Conservation (phyloP, 2,329 filamentous ascomycete species). For the Tolypocladium tundrense region DNA sequence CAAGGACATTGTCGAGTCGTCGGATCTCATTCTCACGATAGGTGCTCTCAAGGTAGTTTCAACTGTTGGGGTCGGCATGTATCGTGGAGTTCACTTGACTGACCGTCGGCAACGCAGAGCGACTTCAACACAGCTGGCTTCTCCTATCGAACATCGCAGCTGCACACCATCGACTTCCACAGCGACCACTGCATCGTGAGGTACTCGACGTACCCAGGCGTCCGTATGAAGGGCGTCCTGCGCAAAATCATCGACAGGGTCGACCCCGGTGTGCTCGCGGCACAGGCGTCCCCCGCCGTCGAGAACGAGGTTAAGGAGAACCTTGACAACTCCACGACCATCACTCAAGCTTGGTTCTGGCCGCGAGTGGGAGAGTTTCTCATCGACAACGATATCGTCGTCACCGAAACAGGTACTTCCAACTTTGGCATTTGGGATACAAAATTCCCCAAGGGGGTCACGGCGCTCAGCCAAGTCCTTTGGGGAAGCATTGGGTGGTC, state of each 20-base stretch:
- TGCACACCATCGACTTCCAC: slow-evolving; percentile 75
- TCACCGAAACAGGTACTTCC: slow-evolving; percentile 80
- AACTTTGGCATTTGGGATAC: slow-evolving; percentile 87
- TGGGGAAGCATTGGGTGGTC: slow-evolving; percentile 59
- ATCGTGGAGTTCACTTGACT: neutral
- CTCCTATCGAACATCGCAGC: slow-evolving; percentile 65
- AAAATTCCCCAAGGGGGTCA: slow-evolving; percentile 67
- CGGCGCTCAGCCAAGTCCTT: slow-evolving; percentile 68
- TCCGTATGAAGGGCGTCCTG: slow-evolving; percentile 71
- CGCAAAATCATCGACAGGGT: slow-evolving; percentile 54
- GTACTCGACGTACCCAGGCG: slow-evolving; percentile 68
- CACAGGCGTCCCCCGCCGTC: slow-evolving; percentile 41
- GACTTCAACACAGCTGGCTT: slow-evolving; percentile 81
- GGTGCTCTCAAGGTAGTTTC: slow-evolving; percentile 46
- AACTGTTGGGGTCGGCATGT: neutral
- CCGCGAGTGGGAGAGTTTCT: slow-evolving; percentile 65
- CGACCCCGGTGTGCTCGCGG: slow-evolving; percentile 46
- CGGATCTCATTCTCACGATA: slow-evolving; percentile 62
- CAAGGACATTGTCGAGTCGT: slow-evolving; percentile 52
- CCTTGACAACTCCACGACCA: slow-evolving; percentile 29
- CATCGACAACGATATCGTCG: slow-evolving; percentile 60
- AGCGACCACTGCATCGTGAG: slow-evolving; percentile 62
- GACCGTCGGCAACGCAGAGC: slow-evolving; percentile 31
- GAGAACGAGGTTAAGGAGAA: slow-evolving; percentile 37
- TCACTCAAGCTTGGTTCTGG: slow-evolving; percentile 71